phyloP scores from a whole-genome alignment of 768 basidiomycete genomes.

The Inosperma sp. region DNA sequence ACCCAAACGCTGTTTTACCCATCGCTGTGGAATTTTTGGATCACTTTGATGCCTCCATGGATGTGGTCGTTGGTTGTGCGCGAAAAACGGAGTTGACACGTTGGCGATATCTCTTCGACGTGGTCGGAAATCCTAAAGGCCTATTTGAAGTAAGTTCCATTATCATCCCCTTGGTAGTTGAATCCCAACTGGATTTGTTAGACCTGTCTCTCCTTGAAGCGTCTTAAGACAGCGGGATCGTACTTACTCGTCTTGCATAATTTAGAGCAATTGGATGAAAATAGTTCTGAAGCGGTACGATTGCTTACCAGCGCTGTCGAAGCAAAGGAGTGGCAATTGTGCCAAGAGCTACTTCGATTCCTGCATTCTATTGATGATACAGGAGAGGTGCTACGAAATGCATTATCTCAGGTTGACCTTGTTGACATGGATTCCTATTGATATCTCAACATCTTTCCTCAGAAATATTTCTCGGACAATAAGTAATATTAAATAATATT shows the following conservation, averaged over 20 bases:
- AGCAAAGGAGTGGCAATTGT: conserved; percentile 83
- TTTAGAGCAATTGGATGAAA: conserved; percentile 82
- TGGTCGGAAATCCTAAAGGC: conserved; percentile 85
- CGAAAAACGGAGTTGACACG: conserved; percentile 91
- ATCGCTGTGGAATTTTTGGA: conserved; percentile 87
- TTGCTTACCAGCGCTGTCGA: conserved; percentile 73
- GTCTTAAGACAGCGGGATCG: conserved; percentile 83
- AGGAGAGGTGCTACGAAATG: conserved; percentile 63
- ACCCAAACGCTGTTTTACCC: conserved; percentile 47
- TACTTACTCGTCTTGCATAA: conserved; percentile 93
- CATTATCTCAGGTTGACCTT: conserved; percentile 41
- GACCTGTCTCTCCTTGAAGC: conserved; percentile 68
- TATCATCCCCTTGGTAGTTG: not conserved
- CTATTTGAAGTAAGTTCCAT: conserved; percentile 73
- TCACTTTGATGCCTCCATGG: conserved; percentile 84
- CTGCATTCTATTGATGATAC: conserved; percentile 88
- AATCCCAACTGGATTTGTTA: conserved; percentile 26
- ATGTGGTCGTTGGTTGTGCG: conserved; percentile 94
- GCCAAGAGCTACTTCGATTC: conserved; percentile 88
- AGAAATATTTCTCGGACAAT: no score
- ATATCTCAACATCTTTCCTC: not conserved
- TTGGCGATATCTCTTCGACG: conserved; percentile 84
- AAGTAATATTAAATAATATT: no score
- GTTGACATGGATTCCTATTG: not conserved
- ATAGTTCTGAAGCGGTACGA: conserved; percentile 73